These are phyloP conservation scores for Sarcodon aspratus DNA, from an alignment of 768 basidiomycete genomes.

Conservation along the genomic window DNA sequence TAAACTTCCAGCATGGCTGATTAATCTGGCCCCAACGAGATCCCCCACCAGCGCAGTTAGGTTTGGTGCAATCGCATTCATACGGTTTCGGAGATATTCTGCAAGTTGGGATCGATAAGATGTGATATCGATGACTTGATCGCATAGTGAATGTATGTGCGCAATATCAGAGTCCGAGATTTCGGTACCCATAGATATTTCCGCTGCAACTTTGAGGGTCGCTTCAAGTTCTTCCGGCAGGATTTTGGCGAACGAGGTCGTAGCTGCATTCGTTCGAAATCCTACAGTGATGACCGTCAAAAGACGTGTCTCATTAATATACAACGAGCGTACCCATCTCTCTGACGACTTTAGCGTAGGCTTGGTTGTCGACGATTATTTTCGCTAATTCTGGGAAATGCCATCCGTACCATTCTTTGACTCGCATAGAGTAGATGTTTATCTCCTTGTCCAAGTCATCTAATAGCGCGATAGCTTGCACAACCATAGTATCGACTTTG, in stretches of 20 bases:
- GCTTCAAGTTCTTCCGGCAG: constrained; percentile 97
- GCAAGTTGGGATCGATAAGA: constrained; percentile 90
- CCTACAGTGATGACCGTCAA: constrained; percentile 28
- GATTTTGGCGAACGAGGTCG: constrained; percentile 78
- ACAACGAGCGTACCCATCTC: constrained; percentile 57
- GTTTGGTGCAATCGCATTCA: constrained; percentile 97
- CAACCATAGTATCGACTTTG: constrained; percentile 99
- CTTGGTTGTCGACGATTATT: constrained; percentile 94
- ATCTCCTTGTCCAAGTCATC: constrained; percentile 99
- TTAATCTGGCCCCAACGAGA: constrained; percentile 64
- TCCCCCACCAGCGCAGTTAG: constrained; percentile 78
- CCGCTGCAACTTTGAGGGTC: constrained; percentile 88
- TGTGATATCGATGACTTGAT: constrained; percentile 96
- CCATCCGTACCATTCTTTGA: constrained; percentile 99
- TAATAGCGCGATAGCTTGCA: constrained; percentile 94
- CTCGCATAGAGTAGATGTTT: constrained; percentile 98
- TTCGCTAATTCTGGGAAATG: constrained; percentile 99
- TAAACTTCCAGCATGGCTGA: constrained; percentile 65
- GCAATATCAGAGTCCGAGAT: constrained; percentile 93
- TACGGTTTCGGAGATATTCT: constrained; percentile 94
- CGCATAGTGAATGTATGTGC: constrained; percentile 96
- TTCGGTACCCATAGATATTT: constrained; percentile 99
- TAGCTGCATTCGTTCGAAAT: constrained; percentile 87
- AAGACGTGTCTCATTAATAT: not conserved
- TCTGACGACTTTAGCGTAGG: constrained; percentile 91